Conservation (phyloP, 352 stramenopile genomes). For the Thalassiosira ordinaria region DNA sequence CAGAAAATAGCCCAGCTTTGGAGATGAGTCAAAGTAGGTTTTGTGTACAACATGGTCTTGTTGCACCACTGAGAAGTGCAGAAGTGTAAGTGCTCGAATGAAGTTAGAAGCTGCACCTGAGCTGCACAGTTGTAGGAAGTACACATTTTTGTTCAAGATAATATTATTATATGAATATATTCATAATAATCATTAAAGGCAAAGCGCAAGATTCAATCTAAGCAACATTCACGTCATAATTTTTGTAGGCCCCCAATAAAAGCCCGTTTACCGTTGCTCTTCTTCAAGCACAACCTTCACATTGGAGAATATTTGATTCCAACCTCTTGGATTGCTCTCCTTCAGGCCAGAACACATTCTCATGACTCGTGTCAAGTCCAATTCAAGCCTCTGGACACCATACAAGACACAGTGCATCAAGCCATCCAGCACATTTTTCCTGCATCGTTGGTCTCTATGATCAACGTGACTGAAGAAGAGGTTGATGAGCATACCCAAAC, state of each 20-base stretch:
- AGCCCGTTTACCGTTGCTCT: slow-evolving; percentile 16
- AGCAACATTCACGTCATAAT: background rate
- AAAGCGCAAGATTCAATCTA: slow-evolving; percentile 12
- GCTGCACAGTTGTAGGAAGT: no score
- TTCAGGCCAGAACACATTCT: slow-evolving; percentile 49
- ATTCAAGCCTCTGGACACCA: slow-evolving; percentile 47
- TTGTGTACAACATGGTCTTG: slow-evolving; percentile 22
- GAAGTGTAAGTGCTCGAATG: no score
- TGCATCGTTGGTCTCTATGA: slow-evolving; percentile 58
- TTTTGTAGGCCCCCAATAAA: no score
- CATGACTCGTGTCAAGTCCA: slow-evolving; percentile 48
- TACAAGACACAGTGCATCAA: slow-evolving; percentile 60
- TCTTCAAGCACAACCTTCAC: slow-evolving; percentile 40
- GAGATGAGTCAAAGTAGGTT: slow-evolving; percentile 5
- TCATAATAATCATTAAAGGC: background rate
- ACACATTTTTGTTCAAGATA: no score
- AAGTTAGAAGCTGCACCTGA: no score
- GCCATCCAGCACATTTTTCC: slow-evolving; percentile 57
- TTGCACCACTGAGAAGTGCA: no score
- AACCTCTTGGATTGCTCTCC: slow-evolving; percentile 42
- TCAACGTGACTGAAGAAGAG: slow-evolving; percentile 58
- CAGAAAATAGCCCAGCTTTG: background rate
- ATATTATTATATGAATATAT: slow-evolving; percentile 3
- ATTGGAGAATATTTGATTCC: slow-evolving; percentile 40
- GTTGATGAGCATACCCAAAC: slow-evolving; percentile 53